Base-by-base conservation (phyloP, 176 grass and related monocot species). In the Musa itinerans region DNA sequence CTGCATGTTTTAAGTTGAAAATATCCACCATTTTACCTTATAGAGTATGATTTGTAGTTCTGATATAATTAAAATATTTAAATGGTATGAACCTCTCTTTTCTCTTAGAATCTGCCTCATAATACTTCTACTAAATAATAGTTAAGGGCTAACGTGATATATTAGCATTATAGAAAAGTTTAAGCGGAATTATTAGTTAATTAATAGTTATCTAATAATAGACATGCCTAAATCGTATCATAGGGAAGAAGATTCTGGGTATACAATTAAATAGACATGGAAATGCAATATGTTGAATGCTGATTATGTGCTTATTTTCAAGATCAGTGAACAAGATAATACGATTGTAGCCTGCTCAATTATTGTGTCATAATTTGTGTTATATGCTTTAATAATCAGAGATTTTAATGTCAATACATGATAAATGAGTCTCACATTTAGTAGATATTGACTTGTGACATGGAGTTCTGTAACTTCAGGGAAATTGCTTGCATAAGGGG, bases 401-500 rank as follows among this genome's bases (percentile, higher is more conserved):
- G 3, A 57, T 57, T 21, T 43, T 43, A 8, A 61, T 61, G 14
- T 19, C 17, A 61, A 61, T 61, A 19, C 15, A 61, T 61, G 16
- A n/a, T 1, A 70, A 69, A 25, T 20, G 17, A 7, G 43, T 43
- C 2, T 67, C 13, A 50, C 3, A 70, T 50, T 10, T 16, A 70
- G 27, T 16, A 50, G 9, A 70, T 70, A 23, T 76, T 67, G 34
- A 70, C 74, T 75, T 72, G 50, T 68, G 52, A 56, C 23, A 77
- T 74, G 76, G 77, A 80, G 3, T 56, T 59, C 78, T 52, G 14
- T 69, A 21, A 75, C 69, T 89, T 71, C 73, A 99, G 95, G 95
- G 95, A 87, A 99, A 99, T 80, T 86, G 84, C 81, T 73, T 99
- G 69, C 95, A 99, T 29, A 99, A 89, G 81, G 95, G 90, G 5